Percentiles rank a stretch among this genome's conserved stretches.
These are phyloP conservation scores for Platanthera guangdongensis DNA, from an alignment of 106 monocot species.

Conservation along the genomic window DNA sequence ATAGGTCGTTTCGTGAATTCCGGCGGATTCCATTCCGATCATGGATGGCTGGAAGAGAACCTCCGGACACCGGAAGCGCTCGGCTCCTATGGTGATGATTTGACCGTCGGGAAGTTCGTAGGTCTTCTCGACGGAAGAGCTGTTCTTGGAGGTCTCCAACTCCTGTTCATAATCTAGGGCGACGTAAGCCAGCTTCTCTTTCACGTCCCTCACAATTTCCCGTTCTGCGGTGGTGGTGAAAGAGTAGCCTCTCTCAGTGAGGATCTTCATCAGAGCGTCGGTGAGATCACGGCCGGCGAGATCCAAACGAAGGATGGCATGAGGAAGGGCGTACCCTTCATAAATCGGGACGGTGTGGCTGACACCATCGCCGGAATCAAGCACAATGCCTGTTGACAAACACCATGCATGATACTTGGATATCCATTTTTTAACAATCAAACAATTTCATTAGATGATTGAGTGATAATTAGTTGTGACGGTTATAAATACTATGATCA, in stretches of 20 bases:
- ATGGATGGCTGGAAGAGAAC: constrained; percentile 24
- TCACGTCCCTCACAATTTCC: constrained; percentile 25
- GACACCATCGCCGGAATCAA: constrained; percentile 29
- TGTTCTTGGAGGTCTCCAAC: constrained; percentile 24
- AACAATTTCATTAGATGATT: not conserved
- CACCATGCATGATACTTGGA: not conserved
- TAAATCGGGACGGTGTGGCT: constrained; percentile 27
- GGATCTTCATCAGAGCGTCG: constrained; percentile 24
- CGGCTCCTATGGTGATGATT: constrained; percentile 23
- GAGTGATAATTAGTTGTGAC: not conserved
- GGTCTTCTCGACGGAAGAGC: constrained; percentile 21
- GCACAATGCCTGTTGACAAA: constrained; percentile 16
- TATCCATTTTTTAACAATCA: not conserved
- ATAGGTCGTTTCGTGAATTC: constrained; percentile 23
- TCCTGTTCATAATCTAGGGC: constrained; percentile 25
- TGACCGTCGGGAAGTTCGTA: constrained; percentile 23
- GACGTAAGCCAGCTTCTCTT: constrained; percentile 30
- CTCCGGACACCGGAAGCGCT: constrained; percentile 25
- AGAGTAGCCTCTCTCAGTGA: constrained; percentile 21
- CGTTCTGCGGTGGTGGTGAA: constrained; percentile 24
- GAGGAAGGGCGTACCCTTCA: constrained; percentile 23
- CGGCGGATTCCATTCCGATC: constrained; percentile 26
- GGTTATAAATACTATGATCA: not conserved
- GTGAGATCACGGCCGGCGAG: constrained; percentile 22
- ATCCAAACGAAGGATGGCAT: constrained; percentile 21